A percentile compares a stretch with the other conserved stretches of the same genome.
These are phyloP conservation scores for Xanthoconium purpureum DNA, from an alignment of 768 basidiomycete species.

Conservation along the genomic window DNA sequence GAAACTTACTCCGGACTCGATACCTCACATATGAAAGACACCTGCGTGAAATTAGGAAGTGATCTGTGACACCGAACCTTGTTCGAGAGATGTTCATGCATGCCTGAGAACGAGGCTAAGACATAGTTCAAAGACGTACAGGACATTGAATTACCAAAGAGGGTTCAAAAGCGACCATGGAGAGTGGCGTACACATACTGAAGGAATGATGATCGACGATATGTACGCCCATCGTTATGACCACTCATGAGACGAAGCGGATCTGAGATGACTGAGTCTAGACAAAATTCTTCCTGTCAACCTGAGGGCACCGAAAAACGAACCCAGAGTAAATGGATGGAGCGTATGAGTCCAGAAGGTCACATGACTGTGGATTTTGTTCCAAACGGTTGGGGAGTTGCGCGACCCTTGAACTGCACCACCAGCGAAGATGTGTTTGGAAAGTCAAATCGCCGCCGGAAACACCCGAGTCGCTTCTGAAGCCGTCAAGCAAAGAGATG, in stretches of 20 bases:
- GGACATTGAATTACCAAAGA: background rate
- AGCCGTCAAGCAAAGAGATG: too few relatives aligned
- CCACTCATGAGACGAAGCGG: background rate
- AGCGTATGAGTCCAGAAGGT: background rate
- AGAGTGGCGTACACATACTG: background rate
- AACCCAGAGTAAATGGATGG: background rate
- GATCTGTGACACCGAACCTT: constrained; percentile 7
- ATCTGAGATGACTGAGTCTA: background rate
- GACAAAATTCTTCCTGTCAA: background rate
- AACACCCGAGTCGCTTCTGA: too few relatives aligned
- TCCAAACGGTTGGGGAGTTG: too few relatives aligned
- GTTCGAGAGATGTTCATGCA: constrained; percentile 14
- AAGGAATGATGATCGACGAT: background rate
- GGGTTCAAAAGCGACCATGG: background rate
- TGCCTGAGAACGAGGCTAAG: constrained; percentile 11
- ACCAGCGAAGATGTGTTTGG: too few relatives aligned
- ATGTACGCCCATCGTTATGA: background rate
- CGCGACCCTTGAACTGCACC: too few relatives aligned
- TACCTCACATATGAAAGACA: background rate
- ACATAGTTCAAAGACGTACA: background rate
- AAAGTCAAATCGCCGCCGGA: too few relatives aligned
- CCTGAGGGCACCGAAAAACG: background rate
- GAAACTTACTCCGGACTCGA: background rate
- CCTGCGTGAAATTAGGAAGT: constrained; percentile 10
- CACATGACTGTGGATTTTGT: too few relatives aligned